These are phyloP conservation scores for Fulvia fulva DNA, from an alignment of 2,329 filamentous ascomycete genomes.

Conservation along the genomic window DNA sequence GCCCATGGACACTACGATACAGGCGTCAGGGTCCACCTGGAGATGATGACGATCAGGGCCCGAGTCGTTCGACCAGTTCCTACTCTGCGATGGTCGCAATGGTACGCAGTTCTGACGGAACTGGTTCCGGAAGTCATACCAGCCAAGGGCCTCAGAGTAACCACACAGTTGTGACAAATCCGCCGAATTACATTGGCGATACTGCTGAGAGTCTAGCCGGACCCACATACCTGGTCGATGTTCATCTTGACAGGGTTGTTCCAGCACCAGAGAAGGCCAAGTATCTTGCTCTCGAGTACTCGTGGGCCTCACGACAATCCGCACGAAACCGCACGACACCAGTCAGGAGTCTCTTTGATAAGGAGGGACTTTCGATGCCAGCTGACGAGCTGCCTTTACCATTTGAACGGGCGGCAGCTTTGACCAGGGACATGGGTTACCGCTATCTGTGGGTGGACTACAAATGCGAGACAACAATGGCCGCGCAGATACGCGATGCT, in stretches of 20 bases:
- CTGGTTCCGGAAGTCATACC: no score
- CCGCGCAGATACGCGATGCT: background rate
- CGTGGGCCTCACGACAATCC: constrained; percentile 1
- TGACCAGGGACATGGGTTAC: constrained; percentile 11
- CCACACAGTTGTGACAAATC: no score
- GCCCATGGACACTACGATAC: background rate
- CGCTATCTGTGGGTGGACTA: constrained; percentile 18
- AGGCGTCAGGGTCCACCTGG: background rate
- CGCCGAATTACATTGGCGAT: background rate
- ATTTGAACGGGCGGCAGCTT: constrained; percentile 1
- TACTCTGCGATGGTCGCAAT: background rate
- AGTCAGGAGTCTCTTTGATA: background rate
- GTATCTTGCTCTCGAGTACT: constrained; percentile 4
- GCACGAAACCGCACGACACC: background rate
- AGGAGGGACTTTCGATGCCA: background rate
- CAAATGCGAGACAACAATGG: constrained; percentile 7
- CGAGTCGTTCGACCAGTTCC: background rate
- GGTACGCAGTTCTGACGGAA: no score
- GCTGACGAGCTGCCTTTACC: background rate
- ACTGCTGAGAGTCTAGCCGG: background rate
- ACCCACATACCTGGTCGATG: background rate
- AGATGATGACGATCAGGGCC: background rate
- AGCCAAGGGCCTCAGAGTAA: no score
- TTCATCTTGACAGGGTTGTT: background rate
- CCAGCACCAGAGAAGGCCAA: background rate